These are phyloP conservation scores for Ocimum tenuiflorum DNA, from an alignment of 257 asterid species.

Conservation along the genomic window DNA sequence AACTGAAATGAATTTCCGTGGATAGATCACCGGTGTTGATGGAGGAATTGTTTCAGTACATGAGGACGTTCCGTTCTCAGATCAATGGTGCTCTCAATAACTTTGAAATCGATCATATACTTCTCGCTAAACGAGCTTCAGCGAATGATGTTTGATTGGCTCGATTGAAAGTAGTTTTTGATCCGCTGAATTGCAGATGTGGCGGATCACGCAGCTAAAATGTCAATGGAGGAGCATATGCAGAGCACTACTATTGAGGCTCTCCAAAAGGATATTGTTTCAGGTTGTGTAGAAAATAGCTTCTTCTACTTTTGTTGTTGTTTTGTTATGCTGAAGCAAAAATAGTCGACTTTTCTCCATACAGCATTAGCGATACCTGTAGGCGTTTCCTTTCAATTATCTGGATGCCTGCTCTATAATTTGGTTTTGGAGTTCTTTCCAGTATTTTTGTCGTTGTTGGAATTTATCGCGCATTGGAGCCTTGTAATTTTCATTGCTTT, in stretches of 20 bases:
- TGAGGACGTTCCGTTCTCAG: conserved; percentile 82
- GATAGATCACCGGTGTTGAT: conserved; percentile 25
- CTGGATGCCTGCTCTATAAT: background rate
- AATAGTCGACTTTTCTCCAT: background rate
- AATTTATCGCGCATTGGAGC: background rate
- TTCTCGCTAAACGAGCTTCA: conserved; percentile 1
- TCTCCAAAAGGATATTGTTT: conserved; percentile 60
- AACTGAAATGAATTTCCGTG: conserved; percentile 2
- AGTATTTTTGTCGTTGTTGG: background rate
- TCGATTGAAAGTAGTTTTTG: background rate
- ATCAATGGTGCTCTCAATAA: conserved; percentile 48
- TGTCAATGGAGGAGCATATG: conserved; percentile 75
- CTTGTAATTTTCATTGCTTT: background rate
- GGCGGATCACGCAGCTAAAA: conserved; percentile 82
- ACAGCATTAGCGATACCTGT: background rate
- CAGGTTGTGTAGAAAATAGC: conserved; percentile 32
- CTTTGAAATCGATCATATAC: background rate
- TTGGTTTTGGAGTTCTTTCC: background rate
- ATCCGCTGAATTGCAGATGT: conserved; percentile 50
- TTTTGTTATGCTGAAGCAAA: conserved; percentile 2
- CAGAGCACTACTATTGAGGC: conserved; percentile 47
- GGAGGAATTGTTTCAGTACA: conserved; percentile 77
- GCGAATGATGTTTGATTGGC: conserved; percentile 1
- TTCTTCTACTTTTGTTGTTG: background rate
- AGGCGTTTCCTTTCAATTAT: background rate